Evolutionary conservation across 2,329 filamentous ascomycete genomes (phyloP), one percentile per base, ranked within the genome.

Genomic region (Scedosporium aurantiacum): DNA sequence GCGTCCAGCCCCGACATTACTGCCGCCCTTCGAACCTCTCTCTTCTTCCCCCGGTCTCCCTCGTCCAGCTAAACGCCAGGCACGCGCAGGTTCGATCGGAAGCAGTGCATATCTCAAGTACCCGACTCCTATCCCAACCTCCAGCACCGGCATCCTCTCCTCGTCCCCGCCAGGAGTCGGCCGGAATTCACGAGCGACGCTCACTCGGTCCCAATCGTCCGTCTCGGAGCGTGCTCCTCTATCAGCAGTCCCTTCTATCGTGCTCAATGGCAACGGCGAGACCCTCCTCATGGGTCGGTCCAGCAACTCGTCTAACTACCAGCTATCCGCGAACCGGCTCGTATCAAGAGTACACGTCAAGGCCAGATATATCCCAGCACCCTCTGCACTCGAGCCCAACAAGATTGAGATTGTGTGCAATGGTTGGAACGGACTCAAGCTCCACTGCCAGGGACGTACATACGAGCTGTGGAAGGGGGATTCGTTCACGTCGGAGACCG

Each of bases 311-410:
- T 96, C 91, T n/a, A 86, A 97, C 71, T 94, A 93, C 73, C 93
- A 97, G 75, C 82, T 99, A 14, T 94, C 94, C 27, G 85, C 90
- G 67, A 96, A 96, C 75, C 89, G 91, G 56, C 84, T 95, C 63
- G 91, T 99, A 65, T 97, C 94, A 69, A 88, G 94, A 70, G 85
- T 97, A 25, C 94, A 99, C 72, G 89, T 97, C 73, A 88, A 90
- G 75, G 92, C 91, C 65, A 84, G 86, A 60, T 99, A 92, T 73
- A 83, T 93, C 65, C 81, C 88, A 23, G 84, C 90, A 12, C 76
- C 81, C 21, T 80, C 83, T 61, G 82, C 82, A 4, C 81, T 90
- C 68, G 85, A 90, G 67, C 81, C 85, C 64, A 90, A 89, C 72
- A 87, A 85, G 73, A 84, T 99, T 56, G 90, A 96, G 73, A 88